A percentile compares a stretch with the other conserved stretches of the same genome.
These are phyloP conservation scores for Ensete glaucum DNA, from an alignment of 176 grass and related monocot species.

Conservation along the genomic window DNA sequence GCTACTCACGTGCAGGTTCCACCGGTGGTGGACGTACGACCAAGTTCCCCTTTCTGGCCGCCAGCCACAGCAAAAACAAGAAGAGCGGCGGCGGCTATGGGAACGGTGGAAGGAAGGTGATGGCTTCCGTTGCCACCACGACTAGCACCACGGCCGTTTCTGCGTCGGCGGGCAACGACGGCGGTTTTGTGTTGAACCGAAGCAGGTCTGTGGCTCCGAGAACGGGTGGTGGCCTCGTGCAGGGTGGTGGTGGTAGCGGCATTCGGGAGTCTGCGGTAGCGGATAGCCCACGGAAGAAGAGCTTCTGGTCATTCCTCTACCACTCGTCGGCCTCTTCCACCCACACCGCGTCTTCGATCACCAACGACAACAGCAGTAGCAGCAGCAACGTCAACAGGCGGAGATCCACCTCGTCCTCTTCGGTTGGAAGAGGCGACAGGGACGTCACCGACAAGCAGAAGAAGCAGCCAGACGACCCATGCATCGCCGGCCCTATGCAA, in stretches of 20 bases:
- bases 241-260: not conserved
- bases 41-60: not conserved
- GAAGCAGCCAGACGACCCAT: not conserved
- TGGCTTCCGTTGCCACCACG: not conserved
- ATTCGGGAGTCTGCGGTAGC: conserved; percentile 17
- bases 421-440: not conserved
- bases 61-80: not conserved
- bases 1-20: not conserved
- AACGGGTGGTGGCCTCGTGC: conserved; percentile 26
- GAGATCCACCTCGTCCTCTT: conserved; percentile 34
- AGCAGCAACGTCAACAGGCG: conserved; percentile 19
- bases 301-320: conserved; percentile 98
- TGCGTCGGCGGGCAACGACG: conserved; percentile 4
- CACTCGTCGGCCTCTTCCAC: conserved; percentile 34
- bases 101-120: conserved; percentile 12
- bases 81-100: not conserved
- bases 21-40: conserved; percentile 1
- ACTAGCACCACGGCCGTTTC: not conserved
- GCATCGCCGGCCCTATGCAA: not conserved
- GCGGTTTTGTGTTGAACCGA: conserved; percentile 26
- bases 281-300: conserved; percentile 87
- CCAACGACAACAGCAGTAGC: conserved; percentile 26
- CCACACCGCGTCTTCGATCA: conserved; percentile 14
- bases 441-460: not conserved
- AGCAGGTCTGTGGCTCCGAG: conserved; percentile 84